These are phyloP conservation scores for Nigrospora osmanthi DNA, from an alignment of 2,329 filamentous ascomycete species.

Conservation along the genomic window DNA sequence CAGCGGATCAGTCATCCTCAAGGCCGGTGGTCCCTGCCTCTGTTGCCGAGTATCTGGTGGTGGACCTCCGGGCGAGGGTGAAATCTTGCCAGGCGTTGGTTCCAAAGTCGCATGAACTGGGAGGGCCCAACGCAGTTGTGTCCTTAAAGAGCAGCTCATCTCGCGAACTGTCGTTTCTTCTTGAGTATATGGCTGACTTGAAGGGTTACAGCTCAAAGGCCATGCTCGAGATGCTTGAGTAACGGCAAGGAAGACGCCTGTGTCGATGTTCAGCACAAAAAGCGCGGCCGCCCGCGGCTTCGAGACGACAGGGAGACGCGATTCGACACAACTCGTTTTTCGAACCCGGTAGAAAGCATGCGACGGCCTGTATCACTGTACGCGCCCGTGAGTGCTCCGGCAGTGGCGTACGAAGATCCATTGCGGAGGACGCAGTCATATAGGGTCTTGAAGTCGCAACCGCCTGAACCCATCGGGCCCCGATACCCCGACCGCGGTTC, in stretches of 20 bases:
- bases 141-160: too few relatives aligned
- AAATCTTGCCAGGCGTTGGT: too few relatives aligned
- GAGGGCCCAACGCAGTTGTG: too few relatives aligned
- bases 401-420: conserved; percentile 37
- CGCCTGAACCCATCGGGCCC: conserved; percentile 35
- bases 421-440: conserved; percentile 39
- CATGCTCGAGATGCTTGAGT: conserved; percentile 68
- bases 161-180: background rate
- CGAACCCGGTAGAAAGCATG: conserved; percentile 35
- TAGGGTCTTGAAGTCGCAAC: conserved; percentile 46
- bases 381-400: conserved; percentile 32
- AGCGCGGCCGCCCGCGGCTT: conserved; percentile 68
- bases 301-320: conserved; percentile 61
- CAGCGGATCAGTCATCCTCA: too few relatives aligned
- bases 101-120: too few relatives aligned
- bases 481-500: conserved; percentile 44
- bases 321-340: conserved; percentile 43
- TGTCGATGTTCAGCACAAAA: conserved; percentile 80
- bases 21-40: too few relatives aligned
- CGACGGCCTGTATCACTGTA: conserved; percentile 46
- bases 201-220: conserved; percentile 55
- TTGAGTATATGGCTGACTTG: conserved; percentile 23
- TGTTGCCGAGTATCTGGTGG: too few relatives aligned
- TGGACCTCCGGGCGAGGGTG: too few relatives aligned
- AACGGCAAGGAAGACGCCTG: conserved; percentile 77